Evolutionary conservation across 129 eudicot genomes (phyloP).

Genomic region (Silybum marianum): DNA sequence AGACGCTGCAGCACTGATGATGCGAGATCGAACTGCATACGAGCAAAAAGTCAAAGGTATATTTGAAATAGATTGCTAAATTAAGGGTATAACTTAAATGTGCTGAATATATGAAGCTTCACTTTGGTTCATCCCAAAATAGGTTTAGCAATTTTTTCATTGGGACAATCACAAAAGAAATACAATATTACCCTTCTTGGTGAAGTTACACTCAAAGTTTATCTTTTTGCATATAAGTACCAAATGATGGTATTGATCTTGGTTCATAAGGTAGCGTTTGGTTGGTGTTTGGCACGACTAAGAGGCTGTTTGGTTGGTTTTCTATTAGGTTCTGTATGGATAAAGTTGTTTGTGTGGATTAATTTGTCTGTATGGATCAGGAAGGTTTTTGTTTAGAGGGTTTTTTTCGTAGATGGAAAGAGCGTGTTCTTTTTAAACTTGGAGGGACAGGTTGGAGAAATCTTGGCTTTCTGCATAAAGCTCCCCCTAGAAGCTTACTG

Average conservation of each 20-base stretch:
- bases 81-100: not conserved
- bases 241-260: not conserved
- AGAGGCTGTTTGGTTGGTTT: no score
- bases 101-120: not conserved
- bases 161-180: no score
- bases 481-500: no score
- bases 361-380: no score
- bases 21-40: slow-evolving; percentile 74
- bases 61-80: not conserved
- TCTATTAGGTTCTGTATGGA: no score
- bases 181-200: not conserved
- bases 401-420: no score
- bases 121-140: no score
- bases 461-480: no score
- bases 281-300: not conserved
- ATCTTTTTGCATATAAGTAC: not conserved
- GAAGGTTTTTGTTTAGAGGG: no score
- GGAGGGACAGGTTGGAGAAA: no score
- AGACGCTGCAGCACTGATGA: slow-evolving; percentile 95
- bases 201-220: not conserved
- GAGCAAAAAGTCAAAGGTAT: slow-evolving; percentile 85
- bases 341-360: no score
- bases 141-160: not conserved
- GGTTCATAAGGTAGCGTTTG: not conserved
- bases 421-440: no score